Evolutionary conservation across 345 rosid species (phyloP).

Genomic region (Atalantia buxifolia): DNA sequence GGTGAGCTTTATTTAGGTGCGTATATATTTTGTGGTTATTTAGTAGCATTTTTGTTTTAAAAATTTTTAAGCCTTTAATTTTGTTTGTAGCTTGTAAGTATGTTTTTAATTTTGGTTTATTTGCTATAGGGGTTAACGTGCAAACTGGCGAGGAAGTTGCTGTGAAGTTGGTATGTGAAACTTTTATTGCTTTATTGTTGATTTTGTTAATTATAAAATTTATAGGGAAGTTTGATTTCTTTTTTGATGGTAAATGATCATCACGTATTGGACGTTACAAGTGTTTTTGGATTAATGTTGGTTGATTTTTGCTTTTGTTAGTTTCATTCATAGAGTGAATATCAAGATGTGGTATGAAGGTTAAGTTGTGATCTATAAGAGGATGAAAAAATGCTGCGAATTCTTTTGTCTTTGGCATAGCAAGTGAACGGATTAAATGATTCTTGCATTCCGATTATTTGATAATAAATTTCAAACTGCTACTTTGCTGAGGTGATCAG

Average conservation of each 20-base stretch:
- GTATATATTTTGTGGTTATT: not conserved
- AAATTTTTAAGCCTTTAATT: not conserved
- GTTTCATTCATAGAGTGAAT: not conserved
- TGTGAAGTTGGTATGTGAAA: conserved; percentile 66
- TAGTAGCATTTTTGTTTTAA: conserved; percentile 5
- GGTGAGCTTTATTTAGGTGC: conserved; percentile 87
- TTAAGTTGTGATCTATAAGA: not conserved
- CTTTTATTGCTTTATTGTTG: not conserved
- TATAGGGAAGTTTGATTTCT: not conserved
- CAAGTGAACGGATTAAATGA: not conserved
- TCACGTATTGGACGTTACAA: not conserved
- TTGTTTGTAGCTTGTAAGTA: not conserved
- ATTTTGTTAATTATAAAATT: not conserved
- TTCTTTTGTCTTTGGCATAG: not conserved
- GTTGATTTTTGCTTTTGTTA: not conserved
- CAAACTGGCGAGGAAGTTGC: conserved; percentile 93
- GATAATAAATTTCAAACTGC: not conserved
- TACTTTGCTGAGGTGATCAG: not conserved
- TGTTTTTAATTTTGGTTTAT: conserved; percentile 1
- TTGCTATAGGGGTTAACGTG: conserved; percentile 57
- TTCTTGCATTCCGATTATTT: not conserved
- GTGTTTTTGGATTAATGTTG: not conserved
- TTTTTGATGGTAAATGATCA: not conserved
- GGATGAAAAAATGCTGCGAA: not conserved
- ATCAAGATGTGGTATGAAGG: not conserved